phyloP scores from a whole-genome alignment of 345 rosid genomes.

The Aquilaria yunnanensis region DNA sequence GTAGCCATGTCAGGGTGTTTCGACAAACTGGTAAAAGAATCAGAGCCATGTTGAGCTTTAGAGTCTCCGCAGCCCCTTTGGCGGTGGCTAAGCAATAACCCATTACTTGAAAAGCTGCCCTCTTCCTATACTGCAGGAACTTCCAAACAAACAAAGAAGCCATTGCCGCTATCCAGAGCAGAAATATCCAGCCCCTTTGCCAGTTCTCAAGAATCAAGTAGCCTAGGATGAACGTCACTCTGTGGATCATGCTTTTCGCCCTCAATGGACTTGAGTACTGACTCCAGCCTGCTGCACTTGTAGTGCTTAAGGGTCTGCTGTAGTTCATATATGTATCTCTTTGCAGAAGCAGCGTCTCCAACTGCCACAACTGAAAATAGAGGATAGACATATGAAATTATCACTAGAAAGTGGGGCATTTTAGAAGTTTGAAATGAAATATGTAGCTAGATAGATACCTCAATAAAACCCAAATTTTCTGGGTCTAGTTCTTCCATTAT shows the following conservation, averaged over 20 bases:
- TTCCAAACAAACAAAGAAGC: conserved; percentile 79
- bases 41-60: conserved; percentile 96
- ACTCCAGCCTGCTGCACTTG: conserved; percentile 59
- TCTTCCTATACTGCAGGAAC: conserved; percentile 67
- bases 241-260: conserved; percentile 32
- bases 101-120: conserved; percentile 73
- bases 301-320: conserved; percentile 77
- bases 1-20: conserved; percentile 86
- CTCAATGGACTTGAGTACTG: conserved; percentile 44
- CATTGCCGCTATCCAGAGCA: conserved; percentile 60
- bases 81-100: conserved; percentile 80
- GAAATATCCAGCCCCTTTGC: conserved; percentile 74
- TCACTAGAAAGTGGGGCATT: background rate
- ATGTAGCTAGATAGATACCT: conserved; percentile 35
- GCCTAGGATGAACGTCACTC: conserved; percentile 30
- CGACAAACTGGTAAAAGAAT: conserved; percentile 93
- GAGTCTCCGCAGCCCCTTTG: conserved; percentile 97
- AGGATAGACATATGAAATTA: background rate
- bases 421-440: background rate
- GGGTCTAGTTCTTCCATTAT: conserved; percentile 99
- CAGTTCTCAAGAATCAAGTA: conserved; percentile 68
- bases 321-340: conserved; percentile 86
- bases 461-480: conserved; percentile 86
- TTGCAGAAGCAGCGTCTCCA: conserved; percentile 85
- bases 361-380: conserved; percentile 74